Evolutionary conservation across 2,329 filamentous ascomycete genomes (phyloP), one percentile per base, ranked within the genome.

Genomic region (Aspergillus vadensis): DNA sequence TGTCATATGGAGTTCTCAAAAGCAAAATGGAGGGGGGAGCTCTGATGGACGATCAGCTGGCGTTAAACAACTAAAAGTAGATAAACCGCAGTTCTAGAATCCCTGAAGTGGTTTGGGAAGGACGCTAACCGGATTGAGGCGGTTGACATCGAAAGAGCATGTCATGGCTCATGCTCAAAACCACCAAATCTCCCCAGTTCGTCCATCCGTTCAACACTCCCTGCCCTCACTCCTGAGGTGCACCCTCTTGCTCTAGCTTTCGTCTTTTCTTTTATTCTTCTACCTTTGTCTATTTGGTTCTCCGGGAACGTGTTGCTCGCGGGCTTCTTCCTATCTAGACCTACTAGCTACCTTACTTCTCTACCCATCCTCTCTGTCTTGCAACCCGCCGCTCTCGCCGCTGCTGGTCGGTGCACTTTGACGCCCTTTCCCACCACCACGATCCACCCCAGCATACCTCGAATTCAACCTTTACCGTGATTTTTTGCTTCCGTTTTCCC

Each of bases 111-210:
- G 60, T 64, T 62, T 53, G 57, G 57, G 57, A 9, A 38, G 56
- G 41, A 6, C 68, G 59, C 67, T 69, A 70, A 65, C 68, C 66
- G 27, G 59, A 65, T 70, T 55, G 58, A 63, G 65, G 27, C 54
- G 63, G 60, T 69, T 70, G 68, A 70, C 69, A 71, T 71, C 54
- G 63, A 59, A 39, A 55, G 62, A 63, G 66, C 41, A 70, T 69
- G 69, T 65, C 67, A 70, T 70, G 62, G 59, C 64, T 69, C 58
- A 64, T 63, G 60, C 62, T 63, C 63, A 60, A 66, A 65, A 63
- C 63, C 64, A 65, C 58, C 63, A 64, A 58, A 61, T 63, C 65
- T 60, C 53, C 59, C 57, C 41, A 53, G 59, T 57, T 51, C 52
- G 38, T 50, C 36, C 49, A 32, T 57, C 56, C 65, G 66, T 57